Evolutionary conservation across 768 basidiomycete species (phyloP).

Genomic region (Favolaschia claudopus): DNA sequence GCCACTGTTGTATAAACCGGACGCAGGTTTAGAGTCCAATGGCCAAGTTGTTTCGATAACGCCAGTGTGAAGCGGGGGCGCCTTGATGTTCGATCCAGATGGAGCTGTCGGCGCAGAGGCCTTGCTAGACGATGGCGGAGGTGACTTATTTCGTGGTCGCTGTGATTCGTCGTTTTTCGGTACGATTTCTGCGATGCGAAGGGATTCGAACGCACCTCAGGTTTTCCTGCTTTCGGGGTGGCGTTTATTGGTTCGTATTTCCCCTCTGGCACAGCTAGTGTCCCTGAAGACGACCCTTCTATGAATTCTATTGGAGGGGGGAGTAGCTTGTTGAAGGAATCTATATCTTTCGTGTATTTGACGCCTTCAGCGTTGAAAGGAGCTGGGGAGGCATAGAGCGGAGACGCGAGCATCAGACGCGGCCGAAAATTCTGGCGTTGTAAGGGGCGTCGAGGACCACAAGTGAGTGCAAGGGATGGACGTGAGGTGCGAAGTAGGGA

Average conservation of each 20-base stretch:
- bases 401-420: constrained; percentile 69
- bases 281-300: constrained; percentile 83
- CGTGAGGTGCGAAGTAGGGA: not conserved
- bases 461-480: not conserved
- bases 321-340: constrained; percentile 79
- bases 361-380: constrained; percentile 63
- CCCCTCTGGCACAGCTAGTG: constrained; percentile 72
- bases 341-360: constrained; percentile 71
- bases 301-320: constrained; percentile 85
- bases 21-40: constrained; percentile 50
- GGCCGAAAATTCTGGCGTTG: constrained; percentile 12
- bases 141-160: constrained; percentile 17
- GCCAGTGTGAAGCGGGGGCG: constrained; percentile 54
- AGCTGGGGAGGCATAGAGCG: constrained; percentile 58
- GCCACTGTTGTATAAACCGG: constrained; percentile 83
- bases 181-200: constrained; percentile 26
- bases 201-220: constrained; percentile 50
- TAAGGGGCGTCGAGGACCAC: not conserved
- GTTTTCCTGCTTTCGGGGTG: constrained; percentile 58
- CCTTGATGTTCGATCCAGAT: constrained; percentile 38
- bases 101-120: not conserved
- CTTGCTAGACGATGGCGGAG: constrained; percentile 23
- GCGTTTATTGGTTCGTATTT: constrained; percentile 86
- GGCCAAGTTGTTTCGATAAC: constrained; percentile 75
- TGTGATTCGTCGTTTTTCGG: too few species aligned